Conservation (phyloP, 2,329 filamentous ascomycete species). For the Taxawa tesnikishii region DNA sequence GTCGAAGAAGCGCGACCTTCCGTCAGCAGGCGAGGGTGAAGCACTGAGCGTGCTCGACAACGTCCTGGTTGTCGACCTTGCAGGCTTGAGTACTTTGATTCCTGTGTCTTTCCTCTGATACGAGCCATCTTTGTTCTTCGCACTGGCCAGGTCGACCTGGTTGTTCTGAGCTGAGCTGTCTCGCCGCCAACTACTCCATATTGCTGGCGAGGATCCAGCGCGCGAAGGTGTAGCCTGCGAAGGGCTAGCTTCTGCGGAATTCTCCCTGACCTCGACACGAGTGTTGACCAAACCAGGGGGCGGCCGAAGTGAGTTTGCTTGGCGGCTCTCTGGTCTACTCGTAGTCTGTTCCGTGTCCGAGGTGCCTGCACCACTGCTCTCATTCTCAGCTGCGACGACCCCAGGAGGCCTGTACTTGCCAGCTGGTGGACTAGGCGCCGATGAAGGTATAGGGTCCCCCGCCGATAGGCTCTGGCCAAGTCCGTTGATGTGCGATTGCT, state of each 20-base stretch:
- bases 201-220: conserved; percentile 25
- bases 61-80: conserved; percentile 47
- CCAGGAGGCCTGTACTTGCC: conserved; percentile 18
- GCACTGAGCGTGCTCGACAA: conserved; percentile 27
- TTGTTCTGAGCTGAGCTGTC: conserved; percentile 16
- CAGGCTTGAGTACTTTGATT: conserved; percentile 85
- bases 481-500: conserved; percentile 18
- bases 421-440: conserved; percentile 14
- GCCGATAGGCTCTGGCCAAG: conserved; percentile 12
- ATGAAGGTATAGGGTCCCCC: conserved; percentile 6
- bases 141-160: conserved; percentile 40
- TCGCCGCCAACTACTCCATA: conserved; percentile 37
- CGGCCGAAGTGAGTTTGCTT: conserved; percentile 12
- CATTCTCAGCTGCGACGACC: conserved; percentile 13
- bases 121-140: conserved; percentile 44
- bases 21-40: conserved; percentile 16
- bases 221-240: background rate
- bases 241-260: background rate
- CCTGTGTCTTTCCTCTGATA: conserved; percentile 59
- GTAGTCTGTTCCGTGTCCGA: conserved; percentile 11
- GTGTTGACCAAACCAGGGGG: conserved; percentile 14
- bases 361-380: conserved; percentile 11
- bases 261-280: conserved; percentile 8
- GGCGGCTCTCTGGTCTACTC: conserved; percentile 13
- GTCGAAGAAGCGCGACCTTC: conserved; percentile 37